Evolutionary conservation across 805 yeast genomes (phyloP).

Genomic region (Yamadazyma ubonensis): DNA sequence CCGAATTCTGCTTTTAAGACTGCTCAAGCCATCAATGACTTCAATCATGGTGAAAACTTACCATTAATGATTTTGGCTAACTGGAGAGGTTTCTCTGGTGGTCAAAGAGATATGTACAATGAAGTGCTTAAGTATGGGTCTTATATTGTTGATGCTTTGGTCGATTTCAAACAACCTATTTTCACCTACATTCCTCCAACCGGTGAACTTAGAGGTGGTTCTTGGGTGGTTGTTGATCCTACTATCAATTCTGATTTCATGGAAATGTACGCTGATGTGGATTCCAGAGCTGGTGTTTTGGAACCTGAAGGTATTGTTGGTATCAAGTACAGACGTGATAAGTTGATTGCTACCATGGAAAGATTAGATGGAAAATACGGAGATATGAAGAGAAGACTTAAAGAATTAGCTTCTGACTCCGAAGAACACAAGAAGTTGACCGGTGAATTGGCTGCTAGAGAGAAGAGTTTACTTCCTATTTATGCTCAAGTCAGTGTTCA

Average conservation of each 20-base stretch:
- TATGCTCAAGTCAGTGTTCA: conserved; percentile 92
- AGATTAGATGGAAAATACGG: conserved; percentile 80
- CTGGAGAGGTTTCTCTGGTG: conserved; percentile 99
- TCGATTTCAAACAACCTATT: conserved; percentile 94
- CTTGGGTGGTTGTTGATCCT: conserved; percentile 99
- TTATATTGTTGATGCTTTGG: conserved; percentile 94
- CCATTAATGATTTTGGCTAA: conserved; percentile 97
- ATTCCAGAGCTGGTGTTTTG: conserved; percentile 94
- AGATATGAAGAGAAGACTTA: conserved; percentile 59
- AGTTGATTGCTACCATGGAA: conserved; percentile 84
- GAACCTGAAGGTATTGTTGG: conserved; percentile 99
- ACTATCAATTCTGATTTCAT: conserved; percentile 94
- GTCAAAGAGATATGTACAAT: conserved; percentile 99
- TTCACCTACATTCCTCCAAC: conserved; percentile 96
- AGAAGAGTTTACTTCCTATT: conserved; percentile 75
- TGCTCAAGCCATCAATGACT: conserved; percentile 96
- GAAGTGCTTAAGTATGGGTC: conserved; percentile 98
- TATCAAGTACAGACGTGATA: conserved; percentile 93
- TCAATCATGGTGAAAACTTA: conserved; percentile 96
- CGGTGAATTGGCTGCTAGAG: conserved; percentile 72
- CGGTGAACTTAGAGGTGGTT: conserved; percentile 99
- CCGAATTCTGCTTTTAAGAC: conserved; percentile 99
- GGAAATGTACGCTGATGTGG: conserved; percentile 99
- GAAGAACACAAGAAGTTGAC: conserved; percentile 69
- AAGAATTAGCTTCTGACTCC: conserved; percentile 49